These are phyloP conservation scores for Pseudognaphalium luteoalbum DNA, from an alignment of 129 eudicot genomes.

Conservation along the genomic window DNA sequence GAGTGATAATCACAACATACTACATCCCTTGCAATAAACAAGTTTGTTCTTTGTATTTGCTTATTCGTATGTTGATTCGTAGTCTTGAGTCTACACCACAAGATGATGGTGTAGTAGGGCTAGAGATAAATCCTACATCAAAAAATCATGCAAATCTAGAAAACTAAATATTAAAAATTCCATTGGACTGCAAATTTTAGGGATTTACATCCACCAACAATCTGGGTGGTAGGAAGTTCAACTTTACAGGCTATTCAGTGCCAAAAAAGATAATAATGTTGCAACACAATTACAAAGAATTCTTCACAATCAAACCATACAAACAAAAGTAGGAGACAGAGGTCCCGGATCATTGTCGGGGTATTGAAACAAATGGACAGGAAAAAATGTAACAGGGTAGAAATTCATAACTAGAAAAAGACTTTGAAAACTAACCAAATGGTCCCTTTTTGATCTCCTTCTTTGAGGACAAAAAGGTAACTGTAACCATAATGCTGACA, in stretches of 20 bases:
- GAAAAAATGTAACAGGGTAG: constrained; percentile 28
- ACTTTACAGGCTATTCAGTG: constrained; percentile 30
- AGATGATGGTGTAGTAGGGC: constrained; percentile 8
- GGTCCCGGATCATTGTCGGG: constrained; percentile 72
- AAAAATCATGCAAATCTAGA: constrained; percentile 22
- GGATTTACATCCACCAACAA: constrained; percentile 58
- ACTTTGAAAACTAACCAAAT: constrained; percentile 43
- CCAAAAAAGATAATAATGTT: constrained; percentile 32
- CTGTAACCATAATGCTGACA: constrained; percentile 18
- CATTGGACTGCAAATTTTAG: constrained; percentile 46
- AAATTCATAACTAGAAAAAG: constrained; percentile 43
- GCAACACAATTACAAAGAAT: constrained; percentile 20
- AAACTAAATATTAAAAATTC: constrained; percentile 34
- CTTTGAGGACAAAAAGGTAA: constrained; percentile 30
- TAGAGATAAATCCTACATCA: constrained; percentile 10
- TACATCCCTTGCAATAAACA: neutral
- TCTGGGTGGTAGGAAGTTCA: constrained; percentile 51
- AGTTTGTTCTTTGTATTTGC: neutral
- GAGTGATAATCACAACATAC: neutral
- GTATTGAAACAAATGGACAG: constrained; percentile 42
- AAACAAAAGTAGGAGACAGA: constrained; percentile 63
- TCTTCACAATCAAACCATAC: constrained; percentile 37
- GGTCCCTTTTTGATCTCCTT: constrained; percentile 49
- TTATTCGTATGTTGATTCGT: neutral
- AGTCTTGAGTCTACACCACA: constrained; percentile 11